Evolutionary conservation across 306 rosid species (phyloP), one percentile per base, ranked within the genome.

Genomic region (Vigna mungo): DNA sequence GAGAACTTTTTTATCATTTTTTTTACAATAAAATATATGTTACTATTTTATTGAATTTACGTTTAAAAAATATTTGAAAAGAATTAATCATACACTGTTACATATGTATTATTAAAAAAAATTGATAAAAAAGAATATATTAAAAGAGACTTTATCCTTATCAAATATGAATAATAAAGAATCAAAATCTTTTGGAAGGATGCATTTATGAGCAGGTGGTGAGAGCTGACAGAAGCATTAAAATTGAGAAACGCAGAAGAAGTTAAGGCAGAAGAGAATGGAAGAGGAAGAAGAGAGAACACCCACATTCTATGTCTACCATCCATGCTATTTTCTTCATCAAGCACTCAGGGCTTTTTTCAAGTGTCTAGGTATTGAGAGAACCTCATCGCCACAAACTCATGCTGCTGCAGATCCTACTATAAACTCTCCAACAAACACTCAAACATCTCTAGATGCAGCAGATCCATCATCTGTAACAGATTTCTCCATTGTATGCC

Each of bases 301-400:
- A 54, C 7, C 13, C 60, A 70, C 20, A 37, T 67, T 59, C 64
- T 58, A 23, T 60, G 27, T 70, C 47, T 4, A 41, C 71, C 73
- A 47, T 55, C 84, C 84, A 15, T 34, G 80, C 41, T 8, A 25
- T 67, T 76, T 78, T 41, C 82, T 87, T 49, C 48, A 61, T 70
- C 43, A 75, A 68, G 75, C 78, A 18, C 17, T 85, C 2, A 66
- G 21, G 51, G 59, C 77, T 62, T 10, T 87, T 53, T 30, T 81
- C 4, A 81, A 41, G 54, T 88, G 89, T 67, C 71, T 88, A 14
- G 87, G 91, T 43, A 18, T 80, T 46, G 80, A 69, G n/a, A 47
- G 46, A 53, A 63, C 0, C 32, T 8, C 25, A 64, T 61, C 17
- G 17, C 64, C 41, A 13, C 27, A 74, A 44, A 6, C 43, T 17